Base-by-base conservation (phyloP, 306 rosid species). In the Inga laurina region DNA sequence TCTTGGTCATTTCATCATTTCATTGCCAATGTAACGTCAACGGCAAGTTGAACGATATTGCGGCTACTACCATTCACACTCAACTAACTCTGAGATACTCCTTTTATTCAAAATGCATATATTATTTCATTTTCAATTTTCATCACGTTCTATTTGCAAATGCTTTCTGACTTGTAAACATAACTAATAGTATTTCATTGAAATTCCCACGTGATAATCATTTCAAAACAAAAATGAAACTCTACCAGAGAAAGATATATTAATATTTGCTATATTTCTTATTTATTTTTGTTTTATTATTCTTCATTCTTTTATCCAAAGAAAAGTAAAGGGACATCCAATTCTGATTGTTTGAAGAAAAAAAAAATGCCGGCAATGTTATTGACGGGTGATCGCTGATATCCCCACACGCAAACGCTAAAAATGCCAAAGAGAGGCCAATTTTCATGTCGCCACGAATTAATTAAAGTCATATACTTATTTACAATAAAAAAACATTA, bases 41-140 rank as follows among this genome's bases (percentile, higher is more conserved):
- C 65, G 66, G 41, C 52, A 46, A 45, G 32, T 62, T 32, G 39
- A 32, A 30, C 35, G 51, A 81, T 13, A 35, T 34, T 34, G 51
- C 52, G 7, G 74, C 24, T 18, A 64, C 83, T 61, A 21, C 65
- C n/a, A 59, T 72, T 72, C 72, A 74, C 52, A 73, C 65, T 2
- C 78, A 49, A 32, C 78, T 0, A 73, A 24, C 41, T 3, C 41
- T 21, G 16, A 35, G 1, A 64, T 5, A 27, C 35, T 37, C 16
- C 35, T 8, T 3, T 18, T 2, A 18, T 35, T 35, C 16, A 9
- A 35, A 67, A 67, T 15, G 72, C 18, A 27, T 48, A 4, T 12
- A 27, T 62, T 5, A 24, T 62, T 62, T n/a, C 68, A 2, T 62
- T 62, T 62, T 64, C 15, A 27, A n/a, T 8, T 61, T 11, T 61